Evolutionary conservation across 2,329 filamentous ascomycete genomes (phyloP).

Genomic region (Epichloe sibirici): DNA sequence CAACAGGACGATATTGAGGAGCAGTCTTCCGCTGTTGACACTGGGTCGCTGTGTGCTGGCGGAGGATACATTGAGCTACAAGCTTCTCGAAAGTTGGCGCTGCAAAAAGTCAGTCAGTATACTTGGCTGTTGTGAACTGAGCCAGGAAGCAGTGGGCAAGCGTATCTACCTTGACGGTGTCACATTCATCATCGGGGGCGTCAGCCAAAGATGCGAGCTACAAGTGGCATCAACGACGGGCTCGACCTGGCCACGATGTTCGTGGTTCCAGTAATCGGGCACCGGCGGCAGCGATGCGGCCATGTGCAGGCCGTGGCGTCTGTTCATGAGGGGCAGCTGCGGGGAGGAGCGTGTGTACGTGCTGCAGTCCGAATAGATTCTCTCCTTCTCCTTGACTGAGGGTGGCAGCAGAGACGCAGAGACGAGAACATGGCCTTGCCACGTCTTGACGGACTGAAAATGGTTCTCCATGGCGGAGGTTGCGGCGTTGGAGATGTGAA

Average conservation of each 20-base stretch:
- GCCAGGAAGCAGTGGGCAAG: neutral
- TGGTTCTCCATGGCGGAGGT: neutral
- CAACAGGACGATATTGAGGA: neutral
- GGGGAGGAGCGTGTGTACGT: neutral
- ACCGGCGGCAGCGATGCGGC: neutral
- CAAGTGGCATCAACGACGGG: neutral
- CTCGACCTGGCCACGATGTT: neutral
- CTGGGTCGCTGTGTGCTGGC: neutral
- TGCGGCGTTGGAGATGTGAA: neutral
- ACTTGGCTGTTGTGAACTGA: neutral
- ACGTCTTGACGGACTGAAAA: neutral
- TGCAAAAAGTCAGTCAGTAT: neutral
- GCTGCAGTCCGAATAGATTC: neutral
- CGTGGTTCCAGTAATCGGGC: constrained; percentile 1
- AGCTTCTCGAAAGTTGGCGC: neutral
- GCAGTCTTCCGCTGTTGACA: neutral
- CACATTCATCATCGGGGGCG: neutral
- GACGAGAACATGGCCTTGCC: constrained; percentile 1
- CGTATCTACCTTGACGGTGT: neutral
- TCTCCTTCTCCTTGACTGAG: neutral
- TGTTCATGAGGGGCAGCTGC: neutral
- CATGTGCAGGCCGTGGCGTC: neutral
- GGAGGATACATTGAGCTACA: neutral
- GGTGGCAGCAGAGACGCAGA: neutral
- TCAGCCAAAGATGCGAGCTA: neutral